A percentile compares a stretch with the other conserved stretches of the same genome.
These are phyloP conservation scores for Leccinum fallax DNA, from an alignment of 1,284 basidiomycete genomes.

Conservation along the genomic window DNA sequence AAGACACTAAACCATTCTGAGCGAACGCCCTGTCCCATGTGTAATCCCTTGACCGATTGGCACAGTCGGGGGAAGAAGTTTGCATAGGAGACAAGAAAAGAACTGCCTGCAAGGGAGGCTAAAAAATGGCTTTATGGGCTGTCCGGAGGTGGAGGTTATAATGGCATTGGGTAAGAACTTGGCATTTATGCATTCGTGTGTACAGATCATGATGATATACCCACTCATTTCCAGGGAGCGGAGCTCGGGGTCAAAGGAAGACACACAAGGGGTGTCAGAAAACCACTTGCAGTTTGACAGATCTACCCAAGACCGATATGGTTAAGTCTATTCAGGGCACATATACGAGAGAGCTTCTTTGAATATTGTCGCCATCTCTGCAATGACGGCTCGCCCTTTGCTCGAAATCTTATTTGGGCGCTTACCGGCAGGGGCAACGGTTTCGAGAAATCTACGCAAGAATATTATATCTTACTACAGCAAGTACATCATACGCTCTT, in stretches of 20 bases:
- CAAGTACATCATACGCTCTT: slow-evolving; percentile 59
- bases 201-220: slow-evolving; percentile 41
- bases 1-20: slow-evolving; percentile 44
- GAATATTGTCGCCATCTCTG: slow-evolving; percentile 34
- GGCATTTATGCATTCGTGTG: slow-evolving; percentile 42
- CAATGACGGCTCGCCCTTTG: slow-evolving; percentile 36
- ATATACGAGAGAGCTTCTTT: slow-evolving; percentile 34
- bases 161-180: slow-evolving; percentile 38
- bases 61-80: slow-evolving; percentile 30
- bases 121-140: slow-evolving; percentile 23
- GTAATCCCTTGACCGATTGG: slow-evolving; percentile 34
- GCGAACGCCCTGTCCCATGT: slow-evolving; percentile 40
- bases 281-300: slow-evolving; percentile 45
- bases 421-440: slow-evolving; percentile 31
- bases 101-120: slow-evolving; percentile 26
- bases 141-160: slow-evolving; percentile 33
- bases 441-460: slow-evolving; percentile 36
- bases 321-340: slow-evolving; percentile 43
- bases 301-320: slow-evolving; percentile 49
- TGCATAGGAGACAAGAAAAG: slow-evolving; percentile 33
- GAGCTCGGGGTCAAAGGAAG: slow-evolving; percentile 47
- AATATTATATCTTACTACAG: slow-evolving; percentile 54
- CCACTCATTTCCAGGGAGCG: slow-evolving; percentile 45
- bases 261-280: slow-evolving; percentile 45
- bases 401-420: slow-evolving; percentile 43